These are phyloP conservation scores for Yarrowia deformans DNA, from an alignment of 805 yeast species.

Conservation along the genomic window DNA sequence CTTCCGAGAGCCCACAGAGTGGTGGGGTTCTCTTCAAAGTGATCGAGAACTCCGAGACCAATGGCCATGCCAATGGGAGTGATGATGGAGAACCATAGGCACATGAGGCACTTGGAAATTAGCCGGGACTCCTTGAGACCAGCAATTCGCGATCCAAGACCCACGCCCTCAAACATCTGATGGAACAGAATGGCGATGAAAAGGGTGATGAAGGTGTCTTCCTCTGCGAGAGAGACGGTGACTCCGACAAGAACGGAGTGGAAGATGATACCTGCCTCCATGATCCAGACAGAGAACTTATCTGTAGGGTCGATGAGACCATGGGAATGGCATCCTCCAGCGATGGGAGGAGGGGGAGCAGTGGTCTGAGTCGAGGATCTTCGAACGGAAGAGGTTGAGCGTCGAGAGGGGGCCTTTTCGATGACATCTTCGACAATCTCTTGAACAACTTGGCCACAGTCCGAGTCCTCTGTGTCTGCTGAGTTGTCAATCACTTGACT, in stretches of 20 bases:
- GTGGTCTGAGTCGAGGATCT: not conserved
- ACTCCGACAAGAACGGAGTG: slow-evolving; percentile 86
- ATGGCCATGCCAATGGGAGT: slow-evolving; percentile 81
- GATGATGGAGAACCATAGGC: slow-evolving; percentile 61
- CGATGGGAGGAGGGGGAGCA: slow-evolving; percentile 17
- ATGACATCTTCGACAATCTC: slow-evolving; percentile 23
- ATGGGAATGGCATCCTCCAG: slow-evolving; percentile 30
- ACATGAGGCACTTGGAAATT: slow-evolving; percentile 39
- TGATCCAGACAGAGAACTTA: slow-evolving; percentile 39
- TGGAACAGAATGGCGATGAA: slow-evolving; percentile 63
- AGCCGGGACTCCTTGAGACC: slow-evolving; percentile 55
- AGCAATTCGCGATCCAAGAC: slow-evolving; percentile 81
- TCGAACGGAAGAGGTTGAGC: not conserved
- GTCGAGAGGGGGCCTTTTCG: slow-evolving; percentile 13
- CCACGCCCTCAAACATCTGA: slow-evolving; percentile 86
- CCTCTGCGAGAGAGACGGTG: slow-evolving; percentile 78
- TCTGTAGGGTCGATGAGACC: slow-evolving; percentile 40
- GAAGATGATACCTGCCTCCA: slow-evolving; percentile 82
- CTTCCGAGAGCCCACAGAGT: slow-evolving; percentile 73
- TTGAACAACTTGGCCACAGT: not conserved
- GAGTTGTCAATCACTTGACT: slow-evolving; percentile 6
- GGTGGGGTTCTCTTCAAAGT: slow-evolving; percentile 60
- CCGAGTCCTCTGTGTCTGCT: slow-evolving; percentile 3
- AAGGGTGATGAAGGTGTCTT: slow-evolving; percentile 72
- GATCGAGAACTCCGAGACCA: slow-evolving; percentile 75